Percentiles rank a stretch among this genome's conserved stretches.
Conservation (phyloP, 2,329 filamentous ascomycete genomes). For the Plenodomus tracheiphilus region DNA sequence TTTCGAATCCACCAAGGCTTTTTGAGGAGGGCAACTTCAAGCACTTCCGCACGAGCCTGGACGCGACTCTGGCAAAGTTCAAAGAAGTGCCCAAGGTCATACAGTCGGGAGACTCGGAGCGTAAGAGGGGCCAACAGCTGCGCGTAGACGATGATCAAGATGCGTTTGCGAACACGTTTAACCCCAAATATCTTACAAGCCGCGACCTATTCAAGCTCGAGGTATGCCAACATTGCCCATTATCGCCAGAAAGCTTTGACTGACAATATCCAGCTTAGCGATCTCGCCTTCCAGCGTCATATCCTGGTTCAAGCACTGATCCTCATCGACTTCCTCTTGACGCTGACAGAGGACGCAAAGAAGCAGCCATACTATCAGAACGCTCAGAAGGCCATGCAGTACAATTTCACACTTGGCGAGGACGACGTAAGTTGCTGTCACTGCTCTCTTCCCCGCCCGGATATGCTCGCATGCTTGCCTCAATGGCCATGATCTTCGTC, state of each 20-base stretch:
- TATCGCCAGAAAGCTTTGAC: constrained; percentile 26
- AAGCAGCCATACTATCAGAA: constrained; percentile 71
- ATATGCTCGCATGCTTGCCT: constrained; percentile 15
- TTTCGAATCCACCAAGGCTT: constrained; percentile 83
- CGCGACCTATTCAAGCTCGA: constrained; percentile 94
- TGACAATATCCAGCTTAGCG: constrained; percentile 68
- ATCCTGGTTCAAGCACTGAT: constrained; percentile 95
- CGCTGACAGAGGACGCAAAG: constrained; percentile 79
- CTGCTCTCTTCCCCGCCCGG: constrained; percentile 16
- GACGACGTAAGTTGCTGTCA: constrained; percentile 69
- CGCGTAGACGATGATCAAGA: constrained; percentile 67
- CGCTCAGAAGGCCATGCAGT: constrained; percentile 86
- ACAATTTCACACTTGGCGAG: constrained; percentile 73
- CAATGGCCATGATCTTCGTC: constrained; percentile 27
- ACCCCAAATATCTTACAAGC: constrained; percentile 98
- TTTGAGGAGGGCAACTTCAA: constrained; percentile 73
- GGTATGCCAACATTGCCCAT: constrained; percentile 54
- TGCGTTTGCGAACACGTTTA: constrained; percentile 75
- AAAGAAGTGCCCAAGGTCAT: constrained; percentile 69
- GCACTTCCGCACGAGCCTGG: constrained; percentile 65
- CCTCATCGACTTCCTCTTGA: constrained; percentile 92
- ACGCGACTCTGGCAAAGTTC: constrained; percentile 72
- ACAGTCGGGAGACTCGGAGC: constrained; percentile 70
- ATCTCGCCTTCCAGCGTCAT: constrained; percentile 90
- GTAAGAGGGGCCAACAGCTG: constrained; percentile 57